Base-by-base conservation (phyloP, 768 basidiomycete species). In the Auriscalpium microsporum region DNA sequence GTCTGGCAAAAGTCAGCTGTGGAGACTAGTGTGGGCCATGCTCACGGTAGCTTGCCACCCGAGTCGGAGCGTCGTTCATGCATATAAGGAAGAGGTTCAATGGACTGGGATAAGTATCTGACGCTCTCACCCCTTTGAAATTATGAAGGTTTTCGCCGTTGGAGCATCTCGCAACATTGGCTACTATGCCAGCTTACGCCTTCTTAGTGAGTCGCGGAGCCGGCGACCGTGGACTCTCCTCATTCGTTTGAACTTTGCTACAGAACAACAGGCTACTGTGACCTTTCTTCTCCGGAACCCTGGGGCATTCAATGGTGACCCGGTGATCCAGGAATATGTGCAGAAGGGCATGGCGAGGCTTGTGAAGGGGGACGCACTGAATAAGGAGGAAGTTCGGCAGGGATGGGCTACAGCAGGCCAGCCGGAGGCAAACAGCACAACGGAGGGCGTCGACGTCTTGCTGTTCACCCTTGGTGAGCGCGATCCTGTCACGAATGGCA, bases 201-300 rank as follows among this genome's bases (percentile, higher is more conserved):
- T 73, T 1, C 66, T 72, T 9, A 59, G 71, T 72, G 49, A 7
- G 68, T 60, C 19, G 36, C 37, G 17, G 34, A 13, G 11, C 19
- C 9, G 34, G 17, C 10, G 37, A 36, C 10, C 16, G 8, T 16
- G 19, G 35, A 36, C 52, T 58, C 5, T 48, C 44, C 9, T 28
- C 19, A 5, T 16, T 34, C 16, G 33, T 28, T 21, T n/a, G 3
- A 21, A 21, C 21, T 21, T 21, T 21, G 45, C 47, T 48, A 33
- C 61, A 87, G 86, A 71, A 6, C 67, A 73, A 50, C 84, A 84
- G 40, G 73, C 78, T 3, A 80, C 74, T 1, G 80, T 87, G 0
- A 84, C 83, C 0, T 86, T 83, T 61, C 72, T 87, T 11, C 72
- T 87, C 37, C 78, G 86, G 35, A 73, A 70, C 16, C 68, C 76